Conservation (phyloP, 2,329 filamentous ascomycete genomes). For the Microdochium bolleyi region DNA sequence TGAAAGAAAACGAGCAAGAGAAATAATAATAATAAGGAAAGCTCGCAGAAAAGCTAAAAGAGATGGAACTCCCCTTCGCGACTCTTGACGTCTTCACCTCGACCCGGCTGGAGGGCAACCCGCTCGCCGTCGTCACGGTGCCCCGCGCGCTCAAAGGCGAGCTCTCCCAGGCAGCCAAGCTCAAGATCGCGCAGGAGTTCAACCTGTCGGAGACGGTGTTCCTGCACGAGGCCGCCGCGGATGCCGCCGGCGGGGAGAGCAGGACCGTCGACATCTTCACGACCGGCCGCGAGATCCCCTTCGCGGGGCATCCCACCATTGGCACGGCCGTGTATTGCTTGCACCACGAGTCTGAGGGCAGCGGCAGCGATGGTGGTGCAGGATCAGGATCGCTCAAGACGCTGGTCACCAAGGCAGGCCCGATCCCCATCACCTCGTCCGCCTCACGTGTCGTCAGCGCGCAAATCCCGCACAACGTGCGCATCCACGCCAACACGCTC, state of each 20-base stretch:
- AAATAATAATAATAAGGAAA: not conserved
- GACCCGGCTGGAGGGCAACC: constrained; percentile 46
- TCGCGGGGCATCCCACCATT: constrained; percentile 56
- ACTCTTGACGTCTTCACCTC: constrained; percentile 53
- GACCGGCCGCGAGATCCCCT: constrained; percentile 44
- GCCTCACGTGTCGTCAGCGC: constrained; percentile 40
- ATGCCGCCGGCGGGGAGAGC: constrained; percentile 15
- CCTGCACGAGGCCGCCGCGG: constrained; percentile 37
- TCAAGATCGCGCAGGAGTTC: constrained; percentile 53
- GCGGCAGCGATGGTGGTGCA: not conserved
- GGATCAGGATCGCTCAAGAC: constrained; percentile 24
- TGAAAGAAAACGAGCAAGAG: too few species aligned
- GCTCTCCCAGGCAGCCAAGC: constrained; percentile 45
- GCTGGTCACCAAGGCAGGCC: constrained; percentile 48
- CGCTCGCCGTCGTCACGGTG: constrained; percentile 50
- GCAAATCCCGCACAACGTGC: constrained; percentile 59
- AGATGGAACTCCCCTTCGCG: constrained; percentile 34
- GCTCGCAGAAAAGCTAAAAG: not conserved
- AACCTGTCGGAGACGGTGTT: constrained; percentile 59
- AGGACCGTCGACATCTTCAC: constrained; percentile 52
- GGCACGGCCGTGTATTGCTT: constrained; percentile 45
- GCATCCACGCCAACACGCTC: constrained; percentile 43
- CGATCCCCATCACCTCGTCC: constrained; percentile 33
- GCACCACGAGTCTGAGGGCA: constrained; percentile 13
- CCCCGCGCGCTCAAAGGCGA: constrained; percentile 26